These are phyloP conservation scores for Fusarium oligoseptatum DNA, from an alignment of 2,329 filamentous ascomycete species.

Conservation along the genomic window DNA sequence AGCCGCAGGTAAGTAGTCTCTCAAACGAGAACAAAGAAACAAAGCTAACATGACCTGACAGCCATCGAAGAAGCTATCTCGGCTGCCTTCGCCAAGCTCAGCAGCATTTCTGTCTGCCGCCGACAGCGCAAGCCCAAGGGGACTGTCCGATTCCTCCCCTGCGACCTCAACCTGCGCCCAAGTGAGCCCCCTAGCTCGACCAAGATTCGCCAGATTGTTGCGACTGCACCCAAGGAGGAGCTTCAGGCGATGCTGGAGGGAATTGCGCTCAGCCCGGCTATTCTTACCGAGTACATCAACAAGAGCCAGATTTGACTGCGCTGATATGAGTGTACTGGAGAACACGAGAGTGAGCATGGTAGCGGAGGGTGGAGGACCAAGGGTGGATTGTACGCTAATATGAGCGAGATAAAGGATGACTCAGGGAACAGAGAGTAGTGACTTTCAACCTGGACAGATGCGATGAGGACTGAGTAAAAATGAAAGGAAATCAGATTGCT, in stretches of 20 bases:
- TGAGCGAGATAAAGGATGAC: background rate
- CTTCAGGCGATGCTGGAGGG: background rate
- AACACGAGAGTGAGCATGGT: background rate
- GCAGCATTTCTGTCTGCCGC: background rate
- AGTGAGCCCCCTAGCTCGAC: background rate
- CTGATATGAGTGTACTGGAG: background rate
- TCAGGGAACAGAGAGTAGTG: background rate
- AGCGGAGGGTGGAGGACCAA: background rate
- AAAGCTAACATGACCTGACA: background rate
- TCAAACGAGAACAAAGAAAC: background rate
- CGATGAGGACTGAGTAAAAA: background rate
- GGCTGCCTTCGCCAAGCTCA: background rate
- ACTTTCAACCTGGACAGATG: background rate
- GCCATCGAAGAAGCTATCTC: background rate
- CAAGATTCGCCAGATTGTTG: background rate
- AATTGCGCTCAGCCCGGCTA: background rate
- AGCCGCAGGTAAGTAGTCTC: background rate
- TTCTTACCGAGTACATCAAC: background rate
- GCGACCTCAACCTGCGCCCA: background rate
- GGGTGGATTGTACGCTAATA: background rate
- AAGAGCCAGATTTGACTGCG: background rate
- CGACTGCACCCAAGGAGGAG: background rate
- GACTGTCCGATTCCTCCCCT: background rate
- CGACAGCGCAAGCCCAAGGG: background rate
- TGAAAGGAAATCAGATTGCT: background rate